These are phyloP conservation scores for Debaryomyces subglobosus DNA, from an alignment of 1,139 yeast species.

Conservation along the genomic window DNA sequence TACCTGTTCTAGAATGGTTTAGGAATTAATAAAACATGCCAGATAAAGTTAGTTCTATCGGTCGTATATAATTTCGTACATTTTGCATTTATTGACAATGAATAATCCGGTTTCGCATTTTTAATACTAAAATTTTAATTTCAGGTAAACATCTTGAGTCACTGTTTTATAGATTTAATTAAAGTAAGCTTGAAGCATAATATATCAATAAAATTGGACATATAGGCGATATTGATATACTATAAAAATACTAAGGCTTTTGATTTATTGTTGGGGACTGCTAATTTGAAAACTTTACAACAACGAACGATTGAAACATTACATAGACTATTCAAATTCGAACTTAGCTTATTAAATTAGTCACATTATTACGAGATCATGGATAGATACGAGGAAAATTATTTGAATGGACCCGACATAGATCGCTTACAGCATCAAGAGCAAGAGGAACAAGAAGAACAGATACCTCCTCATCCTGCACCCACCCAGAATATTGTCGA, in stretches of 20 bases:
- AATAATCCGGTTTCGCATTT: slow-evolving; percentile 8
- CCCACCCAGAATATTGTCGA: slow-evolving; percentile 31
- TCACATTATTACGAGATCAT: slow-evolving; percentile 6
- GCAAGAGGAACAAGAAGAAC: slow-evolving; percentile 8
- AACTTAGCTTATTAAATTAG: neutral
- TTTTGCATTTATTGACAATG: neutral
- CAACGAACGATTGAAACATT: neutral
- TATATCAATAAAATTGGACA: neutral
- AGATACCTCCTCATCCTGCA: slow-evolving; percentile 11
- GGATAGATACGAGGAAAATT: slow-evolving; percentile 17
- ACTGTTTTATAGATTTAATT: neutral
- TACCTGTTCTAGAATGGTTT: neutral
- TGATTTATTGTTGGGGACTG: neutral
- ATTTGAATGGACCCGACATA: slow-evolving; percentile 16
- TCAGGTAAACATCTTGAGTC: neutral
- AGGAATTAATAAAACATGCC: neutral
- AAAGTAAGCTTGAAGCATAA: neutral
- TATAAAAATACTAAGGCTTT: neutral
- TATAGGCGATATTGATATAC: neutral
- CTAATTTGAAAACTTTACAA: neutral
- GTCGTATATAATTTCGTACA: neutral
- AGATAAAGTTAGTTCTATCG: neutral
- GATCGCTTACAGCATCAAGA: slow-evolving; percentile 12
- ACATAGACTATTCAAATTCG: neutral
- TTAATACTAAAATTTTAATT: neutral